Conservation (phyloP, 192 early-diverging fungal species). For the Glomus cerebriforme region DNA sequence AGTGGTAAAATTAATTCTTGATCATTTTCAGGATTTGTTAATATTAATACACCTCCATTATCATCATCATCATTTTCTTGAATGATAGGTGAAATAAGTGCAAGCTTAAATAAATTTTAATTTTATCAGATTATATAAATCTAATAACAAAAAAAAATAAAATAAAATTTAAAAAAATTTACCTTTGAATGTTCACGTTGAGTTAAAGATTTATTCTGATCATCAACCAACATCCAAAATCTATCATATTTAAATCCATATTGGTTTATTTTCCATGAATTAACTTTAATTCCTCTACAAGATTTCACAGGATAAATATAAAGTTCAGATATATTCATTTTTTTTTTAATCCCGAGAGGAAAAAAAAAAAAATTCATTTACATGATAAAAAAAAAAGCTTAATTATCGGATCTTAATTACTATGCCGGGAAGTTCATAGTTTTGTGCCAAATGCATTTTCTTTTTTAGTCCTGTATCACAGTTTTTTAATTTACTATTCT, state of each 20-base stretch:
- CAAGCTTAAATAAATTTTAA: conserved; percentile 13
- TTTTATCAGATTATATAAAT: too few species aligned
- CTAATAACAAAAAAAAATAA: too few species aligned
- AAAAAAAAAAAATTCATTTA: not conserved
- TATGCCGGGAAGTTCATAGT: too few species aligned
- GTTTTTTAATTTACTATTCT: too few species aligned
- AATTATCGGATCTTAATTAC: too few species aligned
- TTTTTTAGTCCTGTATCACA: too few species aligned
- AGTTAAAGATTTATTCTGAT: conserved; percentile 27
- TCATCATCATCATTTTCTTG: not conserved
- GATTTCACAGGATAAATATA: conserved; percentile 62
- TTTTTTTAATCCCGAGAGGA: too few species aligned
- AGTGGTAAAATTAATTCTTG: conserved; percentile 16
- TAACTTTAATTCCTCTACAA: conserved; percentile 49
- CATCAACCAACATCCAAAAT: conserved; percentile 35
- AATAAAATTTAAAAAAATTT: conserved; percentile 5
- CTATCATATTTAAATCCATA: conserved; percentile 38
- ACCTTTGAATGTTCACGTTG: conserved; percentile 31
- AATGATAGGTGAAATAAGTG: not conserved
- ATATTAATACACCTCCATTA: not conserved
- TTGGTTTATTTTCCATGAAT: conserved; percentile 8
- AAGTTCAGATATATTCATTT: not conserved
- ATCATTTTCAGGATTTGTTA: not conserved
- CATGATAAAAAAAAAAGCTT: not conserved
- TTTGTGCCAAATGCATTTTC: too few species aligned